These are phyloP conservation scores for Moringa oleifera DNA, from an alignment of 345 rosid species.

Conservation along the genomic window DNA sequence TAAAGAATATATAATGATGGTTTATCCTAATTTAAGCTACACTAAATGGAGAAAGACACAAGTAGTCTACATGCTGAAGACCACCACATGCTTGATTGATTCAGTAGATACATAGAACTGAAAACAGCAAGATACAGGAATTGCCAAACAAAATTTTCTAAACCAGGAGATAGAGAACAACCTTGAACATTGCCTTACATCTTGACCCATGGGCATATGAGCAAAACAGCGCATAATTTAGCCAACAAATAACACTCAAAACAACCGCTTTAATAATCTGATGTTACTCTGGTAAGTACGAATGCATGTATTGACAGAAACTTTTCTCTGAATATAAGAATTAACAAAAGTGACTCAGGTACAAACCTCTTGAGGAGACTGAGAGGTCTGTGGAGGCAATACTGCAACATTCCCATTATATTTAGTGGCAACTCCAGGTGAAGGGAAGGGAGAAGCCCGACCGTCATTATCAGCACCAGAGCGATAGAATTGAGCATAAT, in stretches of 20 bases:
- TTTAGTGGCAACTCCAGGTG: constrained; percentile 65
- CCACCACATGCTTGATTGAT: not conserved
- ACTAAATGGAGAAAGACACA: not conserved
- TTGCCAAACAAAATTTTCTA: not conserved
- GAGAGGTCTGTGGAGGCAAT: constrained; percentile 71
- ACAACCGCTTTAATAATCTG: not conserved
- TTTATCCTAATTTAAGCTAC: too few relatives aligned
- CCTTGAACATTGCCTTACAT: not conserved
- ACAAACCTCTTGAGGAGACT: constrained; percentile 78
- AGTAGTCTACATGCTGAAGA: not conserved
- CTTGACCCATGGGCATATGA: not conserved
- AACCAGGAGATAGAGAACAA: not conserved
- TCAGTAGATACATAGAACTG: not conserved
- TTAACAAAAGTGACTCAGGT: not conserved
- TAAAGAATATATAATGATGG: too few relatives aligned
- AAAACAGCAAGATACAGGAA: not conserved
- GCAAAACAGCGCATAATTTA: not conserved
- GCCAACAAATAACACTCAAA: constrained; percentile 2
- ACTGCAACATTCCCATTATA: constrained; percentile 71
- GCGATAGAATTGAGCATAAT: constrained; percentile 76
- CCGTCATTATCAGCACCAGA: constrained; percentile 66
- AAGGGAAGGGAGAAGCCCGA: constrained; percentile 72
- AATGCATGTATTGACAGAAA: too few relatives aligned
- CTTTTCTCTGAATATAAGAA: too few relatives aligned
- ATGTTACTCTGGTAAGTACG: too few relatives aligned